These are phyloP conservation scores for Thamnidium elegans DNA, from an alignment of 192 early-diverging fungal genomes.

Conservation along the genomic window DNA sequence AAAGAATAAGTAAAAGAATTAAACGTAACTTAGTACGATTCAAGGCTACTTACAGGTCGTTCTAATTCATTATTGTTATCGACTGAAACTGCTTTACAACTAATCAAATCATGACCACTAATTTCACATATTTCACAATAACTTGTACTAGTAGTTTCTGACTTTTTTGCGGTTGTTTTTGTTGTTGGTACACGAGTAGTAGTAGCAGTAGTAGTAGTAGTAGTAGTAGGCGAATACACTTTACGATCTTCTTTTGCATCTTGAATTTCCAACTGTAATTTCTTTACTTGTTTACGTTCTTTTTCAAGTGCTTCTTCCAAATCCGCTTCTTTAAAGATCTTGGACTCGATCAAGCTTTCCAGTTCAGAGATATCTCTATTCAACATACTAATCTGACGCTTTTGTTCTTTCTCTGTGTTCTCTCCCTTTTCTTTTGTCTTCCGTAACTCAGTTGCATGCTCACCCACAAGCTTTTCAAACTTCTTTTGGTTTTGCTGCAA, in stretches of 20 bases:
- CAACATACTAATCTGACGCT: constrained; percentile 54
- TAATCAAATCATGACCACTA: constrained; percentile 58
- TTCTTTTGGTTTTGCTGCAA: constrained; percentile 45
- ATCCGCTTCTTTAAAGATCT: constrained; percentile 71
- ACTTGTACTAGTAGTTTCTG: constrained; percentile 16
- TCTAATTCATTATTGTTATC: constrained; percentile 29
- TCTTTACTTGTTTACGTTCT: constrained; percentile 42
- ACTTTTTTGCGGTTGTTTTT: background rate
- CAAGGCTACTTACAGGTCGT: constrained; percentile 40
- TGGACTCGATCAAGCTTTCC: constrained; percentile 70
- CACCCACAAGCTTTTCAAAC: constrained; percentile 41
- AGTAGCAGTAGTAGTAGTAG: background rate
- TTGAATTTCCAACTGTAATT: constrained; percentile 45
- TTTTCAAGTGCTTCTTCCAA: constrained; percentile 55
- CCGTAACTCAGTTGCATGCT: constrained; percentile 52
- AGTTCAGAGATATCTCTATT: constrained; percentile 65
- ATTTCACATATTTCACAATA: constrained; percentile 73
- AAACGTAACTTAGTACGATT: background rate
- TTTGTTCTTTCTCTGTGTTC: constrained; percentile 58
- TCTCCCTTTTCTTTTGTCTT: constrained; percentile 46
- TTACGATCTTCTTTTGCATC: constrained; percentile 40
- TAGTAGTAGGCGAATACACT: background rate
- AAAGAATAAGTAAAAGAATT: constrained; percentile 23
- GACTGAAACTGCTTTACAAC: constrained; percentile 53
- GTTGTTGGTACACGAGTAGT: background rate